Evolutionary conservation across 441 rosid species (phyloP), one percentile per base, ranked within the genome.

Genomic region (Arabidopsis hybrid): DNA sequence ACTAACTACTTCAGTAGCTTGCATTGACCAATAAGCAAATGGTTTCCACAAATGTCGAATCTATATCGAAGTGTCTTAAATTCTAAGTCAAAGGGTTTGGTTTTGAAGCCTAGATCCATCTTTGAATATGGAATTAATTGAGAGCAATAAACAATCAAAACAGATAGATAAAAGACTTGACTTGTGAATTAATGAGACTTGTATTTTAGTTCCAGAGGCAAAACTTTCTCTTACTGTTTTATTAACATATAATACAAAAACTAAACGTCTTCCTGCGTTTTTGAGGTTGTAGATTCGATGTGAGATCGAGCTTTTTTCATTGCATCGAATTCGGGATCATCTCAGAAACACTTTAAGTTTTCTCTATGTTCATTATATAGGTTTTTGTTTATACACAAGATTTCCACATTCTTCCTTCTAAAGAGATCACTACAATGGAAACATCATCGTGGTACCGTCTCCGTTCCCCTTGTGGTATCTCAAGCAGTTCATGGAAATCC

Each of bases 341-440:
- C 52, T 47, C 77, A 65, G 43, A 72, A 53, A 43, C 64, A 35
- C n/a, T 45, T 13, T 0, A 0, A 13, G 9, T 13, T 40, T 55
- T 36, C 65, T 69, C 65, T 75, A 63, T 75, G 65, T 75, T 75
- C 69, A 61, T 21, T 45, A 31, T 31, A 74, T 65, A 67, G 18
- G 13, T 8, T 49, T 14, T 73, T 65, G 71, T 75, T 83, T 90
- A 94, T 86, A 89, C 97, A 91, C 89, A 90, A 55, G 98, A 95
- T 82, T 96, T 88, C 99, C 99, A 92, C 81, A 95, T 95, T 78
- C 94, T 86, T 80, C 99, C 99, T 66, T 95, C 97, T 75, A 95
- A 84, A 9, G 99, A 95, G 72, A 95, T 89, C 21, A 95, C 91
- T 42, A 95, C 91, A 78, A 95, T 80, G 51, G 96, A 91, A 69